A percentile compares a stretch with the other conserved stretches of the same genome.
phyloP scores from a whole-genome alignment of 2,329 filamentous ascomycete genomes.

The Helminthosporium solani region DNA sequence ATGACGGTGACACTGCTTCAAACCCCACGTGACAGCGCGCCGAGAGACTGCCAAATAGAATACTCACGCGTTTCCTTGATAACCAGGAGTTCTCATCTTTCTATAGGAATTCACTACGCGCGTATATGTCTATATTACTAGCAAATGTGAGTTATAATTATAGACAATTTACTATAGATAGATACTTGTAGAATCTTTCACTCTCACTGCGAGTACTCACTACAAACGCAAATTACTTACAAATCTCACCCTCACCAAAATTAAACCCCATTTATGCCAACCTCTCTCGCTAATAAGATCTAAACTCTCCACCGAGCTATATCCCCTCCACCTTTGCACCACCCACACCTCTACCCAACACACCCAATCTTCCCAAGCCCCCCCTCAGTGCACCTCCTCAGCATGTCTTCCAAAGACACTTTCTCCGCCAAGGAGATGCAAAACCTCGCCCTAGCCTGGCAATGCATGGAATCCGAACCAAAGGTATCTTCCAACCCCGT shows the following conservation, averaged over 20 bases:
- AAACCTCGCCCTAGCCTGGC: conserved; percentile 35
- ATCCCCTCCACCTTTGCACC: conserved; percentile 6
- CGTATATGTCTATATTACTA: not conserved
- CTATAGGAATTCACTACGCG: too few species aligned
- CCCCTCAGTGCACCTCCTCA: conserved; percentile 1
- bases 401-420: conserved; percentile 5
- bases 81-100: not conserved
- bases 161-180: not conserved
- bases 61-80: not conserved
- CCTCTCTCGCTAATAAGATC: not conserved
- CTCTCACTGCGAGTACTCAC: conserved; percentile 10
- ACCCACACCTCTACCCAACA: conserved; percentile 2
- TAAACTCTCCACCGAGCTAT: not conserved
- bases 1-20: not conserved
- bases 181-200: conserved; percentile 3
- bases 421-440: conserved; percentile 32
- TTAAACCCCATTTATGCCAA: not conserved
- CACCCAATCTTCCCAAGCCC: not conserved
- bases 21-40: conserved; percentile 2
- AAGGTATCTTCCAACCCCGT: conserved; percentile 25
- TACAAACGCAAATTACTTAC: not conserved
- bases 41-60: not conserved
- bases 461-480: conserved; percentile 35
- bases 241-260: not conserved
- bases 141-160: not conserved